A percentile compares a stretch with the other conserved stretches of the same genome.
Evolutionary conservation across 352 stramenopile species (phyloP).

Genomic region (Pythium aristosporum): DNA sequence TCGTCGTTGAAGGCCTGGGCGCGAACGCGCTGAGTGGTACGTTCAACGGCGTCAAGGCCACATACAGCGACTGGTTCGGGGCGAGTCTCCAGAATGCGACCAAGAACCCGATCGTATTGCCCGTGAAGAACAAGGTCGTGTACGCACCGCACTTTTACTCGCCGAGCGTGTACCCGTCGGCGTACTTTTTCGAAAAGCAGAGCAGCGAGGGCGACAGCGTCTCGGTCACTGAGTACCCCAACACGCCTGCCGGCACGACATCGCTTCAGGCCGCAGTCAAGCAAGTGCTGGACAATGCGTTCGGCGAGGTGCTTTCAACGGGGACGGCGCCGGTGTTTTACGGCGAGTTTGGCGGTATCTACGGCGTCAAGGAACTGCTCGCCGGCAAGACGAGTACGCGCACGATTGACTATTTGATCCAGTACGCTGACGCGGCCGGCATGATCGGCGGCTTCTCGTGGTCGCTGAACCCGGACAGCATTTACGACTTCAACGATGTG

Average conservation of each 20-base stretch:
- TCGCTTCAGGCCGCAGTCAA: constrained; percentile 53
- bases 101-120: constrained; percentile 62
- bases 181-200: constrained; percentile 77
- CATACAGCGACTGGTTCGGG: constrained; percentile 82
- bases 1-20: constrained; percentile 66
- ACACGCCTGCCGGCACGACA: constrained; percentile 59
- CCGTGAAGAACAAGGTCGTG: constrained; percentile 66
- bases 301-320: constrained; percentile 54
- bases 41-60: constrained; percentile 63
- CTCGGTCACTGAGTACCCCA: constrained; percentile 57
- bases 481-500: constrained; percentile 77
- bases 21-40: constrained; percentile 39
- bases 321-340: constrained; percentile 64
- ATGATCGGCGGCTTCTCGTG: constrained; percentile 81
- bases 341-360: constrained; percentile 83
- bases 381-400: constrained; percentile 64
- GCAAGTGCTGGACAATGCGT: constrained; percentile 62
- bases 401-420: constrained; percentile 68
- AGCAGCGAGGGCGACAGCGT: constrained; percentile 35
- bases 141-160: constrained; percentile 86
- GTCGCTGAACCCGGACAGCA: constrained; percentile 74
- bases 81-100: constrained; percentile 77
- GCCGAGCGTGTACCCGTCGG: constrained; percentile 65
- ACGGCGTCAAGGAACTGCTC: constrained; percentile 53
- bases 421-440: constrained; percentile 59